Evolutionary conservation across 768 basidiomycete species (phyloP).

Genomic region (Plicaturopsis crispa): DNA sequence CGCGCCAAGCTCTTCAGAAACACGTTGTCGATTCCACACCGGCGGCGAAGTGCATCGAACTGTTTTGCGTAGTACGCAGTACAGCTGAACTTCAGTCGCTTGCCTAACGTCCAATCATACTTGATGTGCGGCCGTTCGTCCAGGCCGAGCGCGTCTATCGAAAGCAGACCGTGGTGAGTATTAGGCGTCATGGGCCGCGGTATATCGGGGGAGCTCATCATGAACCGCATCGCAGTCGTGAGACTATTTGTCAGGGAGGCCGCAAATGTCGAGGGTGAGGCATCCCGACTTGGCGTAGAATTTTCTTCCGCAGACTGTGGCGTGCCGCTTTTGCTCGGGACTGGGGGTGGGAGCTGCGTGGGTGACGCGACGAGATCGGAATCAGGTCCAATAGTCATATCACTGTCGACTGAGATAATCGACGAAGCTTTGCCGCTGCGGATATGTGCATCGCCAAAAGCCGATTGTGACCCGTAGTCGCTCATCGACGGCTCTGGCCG

Average conservation of each 20-base stretch:
- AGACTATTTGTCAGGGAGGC: constrained; percentile 48
- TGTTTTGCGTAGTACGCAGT: constrained; percentile 80
- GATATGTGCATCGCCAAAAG: constrained; percentile 27
- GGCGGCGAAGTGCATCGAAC: constrained; percentile 57
- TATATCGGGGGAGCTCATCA: constrained; percentile 32
- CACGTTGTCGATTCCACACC: constrained; percentile 59
- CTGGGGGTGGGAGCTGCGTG: constrained; percentile 13
- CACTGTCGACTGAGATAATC: constrained; percentile 30
- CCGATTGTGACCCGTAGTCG: constrained; percentile 11
- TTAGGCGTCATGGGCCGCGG: constrained; percentile 26
- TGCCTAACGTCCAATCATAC: constrained; percentile 74
- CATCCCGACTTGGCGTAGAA: not conserved
- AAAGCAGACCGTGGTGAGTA: constrained; percentile 44
- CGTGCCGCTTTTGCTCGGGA: constrained; percentile 9
- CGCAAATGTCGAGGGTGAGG: constrained; percentile 25
- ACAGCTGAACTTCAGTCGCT: constrained; percentile 68
- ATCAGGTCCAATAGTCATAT: constrained; percentile 24
- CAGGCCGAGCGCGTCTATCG: constrained; percentile 29
- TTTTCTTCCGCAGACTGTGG: not conserved
- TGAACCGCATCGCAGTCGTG: constrained; percentile 50
- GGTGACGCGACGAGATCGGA: not conserved
- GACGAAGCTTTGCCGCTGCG: constrained; percentile 32
- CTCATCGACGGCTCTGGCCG: constrained; percentile 18
- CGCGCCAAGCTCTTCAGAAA: constrained; percentile 54
- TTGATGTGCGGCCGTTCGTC: constrained; percentile 79